phyloP scores from a whole-genome alignment of 169 alveolate species.

The Eimeria mitis region DNA sequence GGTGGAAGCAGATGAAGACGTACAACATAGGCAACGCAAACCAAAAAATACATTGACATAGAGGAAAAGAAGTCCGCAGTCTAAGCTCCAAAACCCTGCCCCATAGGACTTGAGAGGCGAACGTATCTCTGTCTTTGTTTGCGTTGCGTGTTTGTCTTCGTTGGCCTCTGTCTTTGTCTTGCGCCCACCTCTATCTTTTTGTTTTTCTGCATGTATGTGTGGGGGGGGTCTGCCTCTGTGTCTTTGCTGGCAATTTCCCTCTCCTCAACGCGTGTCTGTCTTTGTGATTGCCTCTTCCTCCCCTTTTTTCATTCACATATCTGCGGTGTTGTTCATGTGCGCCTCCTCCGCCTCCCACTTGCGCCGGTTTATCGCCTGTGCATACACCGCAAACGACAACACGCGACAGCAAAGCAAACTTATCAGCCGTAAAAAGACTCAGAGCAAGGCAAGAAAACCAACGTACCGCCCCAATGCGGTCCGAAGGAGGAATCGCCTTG shows the following conservation, averaged over 20 bases:
- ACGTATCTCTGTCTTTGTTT: neutral
- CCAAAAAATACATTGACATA: neutral
- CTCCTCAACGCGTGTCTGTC: neutral
- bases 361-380: slow-evolving; percentile 67
- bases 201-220: neutral
- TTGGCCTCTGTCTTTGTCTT: neutral
- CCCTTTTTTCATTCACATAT: slow-evolving; percentile 37
- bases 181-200: neutral
- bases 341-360: slow-evolving; percentile 63
- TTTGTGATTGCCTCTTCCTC: neutral
- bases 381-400: neutral
- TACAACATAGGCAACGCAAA: neutral
- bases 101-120: neutral
- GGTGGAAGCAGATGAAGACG: neutral
- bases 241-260: neutral
- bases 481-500: neutral
- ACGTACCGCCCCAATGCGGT: neutral
- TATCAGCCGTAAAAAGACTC: neutral
- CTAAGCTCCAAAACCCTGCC: neutral
- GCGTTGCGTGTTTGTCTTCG: neutral
- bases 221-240: too few species aligned
- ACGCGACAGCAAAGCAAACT: neutral
- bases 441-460: neutral
- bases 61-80: neutral
- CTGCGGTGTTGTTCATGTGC: slow-evolving; percentile 80